Base-by-base conservation (phyloP, 805 yeast species). In the Kluyveromyces nonfermentans region DNA sequence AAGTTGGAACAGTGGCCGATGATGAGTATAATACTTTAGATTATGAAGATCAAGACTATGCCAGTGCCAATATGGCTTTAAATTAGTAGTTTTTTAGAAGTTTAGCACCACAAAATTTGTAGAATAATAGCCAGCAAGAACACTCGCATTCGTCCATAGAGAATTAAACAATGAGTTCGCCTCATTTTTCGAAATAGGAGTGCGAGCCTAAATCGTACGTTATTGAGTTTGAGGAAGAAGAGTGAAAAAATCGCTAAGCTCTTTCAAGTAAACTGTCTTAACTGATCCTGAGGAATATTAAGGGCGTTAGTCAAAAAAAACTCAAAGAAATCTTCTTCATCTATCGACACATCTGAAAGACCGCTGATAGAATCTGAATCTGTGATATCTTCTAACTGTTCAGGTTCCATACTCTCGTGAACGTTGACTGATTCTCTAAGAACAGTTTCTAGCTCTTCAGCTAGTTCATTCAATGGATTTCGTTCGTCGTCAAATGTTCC, bases 301-400 rank as follows among this genome's bases (percentile, higher is more conserved):
- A 80, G 51, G 0, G 79, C 85, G 25, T 78, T 74, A 44, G 70
- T 69, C 10, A 77, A 62, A 54, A 78, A 77, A 51, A 69, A 80
- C 54, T 81, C 87, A 51, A 80, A 76, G 54, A 81, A 81, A 52
- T 81, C 86, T 54, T 80, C 86, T 50, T 79, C 85, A 52, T 76
- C 78, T 7, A 80, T 74, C 42, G 41, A 30, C 5, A 18, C 34
- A 15, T 38, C 41, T 5, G 41, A 38, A 25, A 25, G 30, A 25
- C 30, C 9, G 12, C 12, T 14, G 14, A 14, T 14, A 25, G 30
- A 10, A 3, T 25, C 30, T 14, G 30, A 25, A 10, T 25, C 30
- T 10, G 30, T 14, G 30, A 10, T 25, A 25, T 25, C 12, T 25
- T 25, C 30, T 10, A 25, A 14, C 12, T 25, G 14, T 6, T 25